Percentiles rank a stretch among this genome's conserved stretches.
Evolutionary conservation across 108 stramenopile species (phyloP).

Genomic region (Phaeodactylum tricornutum): DNA sequence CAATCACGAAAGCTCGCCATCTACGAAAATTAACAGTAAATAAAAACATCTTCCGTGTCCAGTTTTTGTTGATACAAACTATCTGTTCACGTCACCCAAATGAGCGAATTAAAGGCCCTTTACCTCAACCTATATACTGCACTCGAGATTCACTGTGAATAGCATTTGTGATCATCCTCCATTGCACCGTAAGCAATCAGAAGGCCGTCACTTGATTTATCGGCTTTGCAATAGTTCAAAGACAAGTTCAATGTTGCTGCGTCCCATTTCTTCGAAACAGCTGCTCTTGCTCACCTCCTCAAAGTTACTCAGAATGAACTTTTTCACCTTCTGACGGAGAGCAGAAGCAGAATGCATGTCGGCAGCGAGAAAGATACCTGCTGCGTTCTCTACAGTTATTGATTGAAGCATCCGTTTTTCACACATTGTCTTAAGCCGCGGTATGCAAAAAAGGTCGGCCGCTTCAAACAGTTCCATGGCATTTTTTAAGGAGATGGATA

Average conservation of each 20-base stretch:
- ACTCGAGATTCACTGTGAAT: too few relatives aligned
- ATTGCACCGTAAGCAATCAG: too few relatives aligned
- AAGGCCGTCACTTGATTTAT: too few relatives aligned
- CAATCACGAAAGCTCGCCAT: too few relatives aligned
- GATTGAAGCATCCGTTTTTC: slow-evolving; percentile 86
- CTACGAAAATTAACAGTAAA: too few relatives aligned
- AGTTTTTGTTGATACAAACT: too few relatives aligned
- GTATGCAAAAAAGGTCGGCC: slow-evolving; percentile 94
- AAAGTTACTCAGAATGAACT: slow-evolving; percentile 89
- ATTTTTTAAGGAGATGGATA: slow-evolving; percentile 65
- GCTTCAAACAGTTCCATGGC: slow-evolving; percentile 97
- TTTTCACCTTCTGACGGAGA: slow-evolving; percentile 80
- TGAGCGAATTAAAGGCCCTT: too few relatives aligned
- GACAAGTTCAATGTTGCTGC: slow-evolving; percentile 93
- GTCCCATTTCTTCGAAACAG: slow-evolving; percentile 94
- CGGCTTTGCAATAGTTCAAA: slow-evolving; percentile 86
- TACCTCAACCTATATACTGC: too few relatives aligned
- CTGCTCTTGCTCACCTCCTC: slow-evolving; percentile 86
- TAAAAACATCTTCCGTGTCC: too few relatives aligned
- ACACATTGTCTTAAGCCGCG: slow-evolving; percentile 90
- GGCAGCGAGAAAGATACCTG: slow-evolving; percentile 89
- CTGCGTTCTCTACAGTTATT: slow-evolving; percentile 91
- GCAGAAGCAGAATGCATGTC: slow-evolving; percentile 86
- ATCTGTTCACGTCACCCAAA: too few relatives aligned
- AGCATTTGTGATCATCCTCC: too few relatives aligned